Conservation (phyloP, 2,329 filamentous ascomycete species). For the Pezicula neosporulosa region DNA sequence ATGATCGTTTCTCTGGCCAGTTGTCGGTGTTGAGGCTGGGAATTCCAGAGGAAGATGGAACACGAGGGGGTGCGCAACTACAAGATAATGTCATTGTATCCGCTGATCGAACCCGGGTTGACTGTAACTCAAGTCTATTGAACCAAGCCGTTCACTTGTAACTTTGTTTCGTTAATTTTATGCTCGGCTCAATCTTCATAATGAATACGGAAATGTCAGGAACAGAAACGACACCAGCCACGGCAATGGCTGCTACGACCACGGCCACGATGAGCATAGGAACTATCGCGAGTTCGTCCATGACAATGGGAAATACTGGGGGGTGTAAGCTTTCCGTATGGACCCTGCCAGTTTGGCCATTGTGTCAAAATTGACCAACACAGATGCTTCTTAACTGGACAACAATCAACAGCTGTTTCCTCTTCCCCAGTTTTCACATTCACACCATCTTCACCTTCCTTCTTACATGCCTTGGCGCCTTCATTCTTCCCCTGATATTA, state of each 20-base stretch:
- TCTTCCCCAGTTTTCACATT: conserved; percentile 15
- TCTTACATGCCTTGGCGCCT: conserved; percentile 16
- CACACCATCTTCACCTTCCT: conserved; percentile 15
- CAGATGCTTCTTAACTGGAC: conserved; percentile 24
- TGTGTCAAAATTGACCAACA: not conserved
- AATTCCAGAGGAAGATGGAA: not conserved
- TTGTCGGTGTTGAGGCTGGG: not conserved
- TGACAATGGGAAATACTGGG: conserved; percentile 11
- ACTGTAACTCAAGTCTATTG: too few species aligned
- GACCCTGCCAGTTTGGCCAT: not conserved
- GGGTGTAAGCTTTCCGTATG: conserved; percentile 20
- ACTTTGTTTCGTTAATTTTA: too few species aligned
- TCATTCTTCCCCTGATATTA: conserved; percentile 17
- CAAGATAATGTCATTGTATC: too few species aligned
- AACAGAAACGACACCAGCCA: not conserved
- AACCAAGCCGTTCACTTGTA: too few species aligned
- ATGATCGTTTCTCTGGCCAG: not conserved
- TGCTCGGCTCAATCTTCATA: not conserved
- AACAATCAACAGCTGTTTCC: conserved; percentile 20
- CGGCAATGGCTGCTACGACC: not conserved
- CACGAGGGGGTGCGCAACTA: not conserved
- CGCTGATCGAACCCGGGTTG: too few species aligned
- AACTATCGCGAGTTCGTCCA: not conserved
- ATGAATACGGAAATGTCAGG: conserved; percentile 3
- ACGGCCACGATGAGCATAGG: not conserved